These are phyloP conservation scores for Cercospora sp. DNA, from an alignment of 2,329 filamentous ascomycete species.

Conservation along the genomic window DNA sequence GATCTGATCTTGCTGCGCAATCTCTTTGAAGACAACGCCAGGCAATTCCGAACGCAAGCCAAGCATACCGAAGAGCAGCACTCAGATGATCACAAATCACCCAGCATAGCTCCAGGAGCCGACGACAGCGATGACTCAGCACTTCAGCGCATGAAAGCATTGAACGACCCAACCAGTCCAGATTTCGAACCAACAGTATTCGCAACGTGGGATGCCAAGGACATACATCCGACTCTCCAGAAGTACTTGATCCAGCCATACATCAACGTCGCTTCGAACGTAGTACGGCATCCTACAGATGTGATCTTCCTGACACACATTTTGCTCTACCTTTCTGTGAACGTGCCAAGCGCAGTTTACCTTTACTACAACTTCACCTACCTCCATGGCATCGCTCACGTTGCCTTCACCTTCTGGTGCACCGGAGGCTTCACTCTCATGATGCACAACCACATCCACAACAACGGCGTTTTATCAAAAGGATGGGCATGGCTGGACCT, in stretches of 20 bases:
- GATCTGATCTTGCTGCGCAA: conserved; percentile 44
- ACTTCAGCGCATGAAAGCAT: conserved; percentile 48
- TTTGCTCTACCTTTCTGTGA: conserved; percentile 68
- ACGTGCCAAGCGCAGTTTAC: conserved; percentile 66
- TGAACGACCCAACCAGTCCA: conserved; percentile 52
- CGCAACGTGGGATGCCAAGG: conserved; percentile 52
- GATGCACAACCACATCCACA: conserved; percentile 84
- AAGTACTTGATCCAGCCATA: conserved; percentile 61
- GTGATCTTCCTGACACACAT: conserved; percentile 78
- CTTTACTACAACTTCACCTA: conserved; percentile 68
- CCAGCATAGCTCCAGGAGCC: background rate
- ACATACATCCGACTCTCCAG: conserved; percentile 48
- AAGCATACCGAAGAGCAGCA: background rate
- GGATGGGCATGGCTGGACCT: conserved; percentile 59
- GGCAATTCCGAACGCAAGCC: conserved; percentile 1
- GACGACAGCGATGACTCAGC: conserved; percentile 32
- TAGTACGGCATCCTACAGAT: conserved; percentile 68
- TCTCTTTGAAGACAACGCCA: conserved; percentile 39
- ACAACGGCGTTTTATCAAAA: conserved; percentile 65
- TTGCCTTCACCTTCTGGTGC: conserved; percentile 65
- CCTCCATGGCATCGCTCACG: conserved; percentile 66
- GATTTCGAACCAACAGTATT: conserved; percentile 59
- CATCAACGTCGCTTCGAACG: conserved; percentile 53
- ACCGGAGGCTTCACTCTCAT: conserved; percentile 75
- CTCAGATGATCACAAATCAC: background rate